Percentiles rank a stretch among this genome's conserved stretches.
phyloP scores from a whole-genome alignment of 108 stramenopile species.

The Fragilaria crotonensis region DNA sequence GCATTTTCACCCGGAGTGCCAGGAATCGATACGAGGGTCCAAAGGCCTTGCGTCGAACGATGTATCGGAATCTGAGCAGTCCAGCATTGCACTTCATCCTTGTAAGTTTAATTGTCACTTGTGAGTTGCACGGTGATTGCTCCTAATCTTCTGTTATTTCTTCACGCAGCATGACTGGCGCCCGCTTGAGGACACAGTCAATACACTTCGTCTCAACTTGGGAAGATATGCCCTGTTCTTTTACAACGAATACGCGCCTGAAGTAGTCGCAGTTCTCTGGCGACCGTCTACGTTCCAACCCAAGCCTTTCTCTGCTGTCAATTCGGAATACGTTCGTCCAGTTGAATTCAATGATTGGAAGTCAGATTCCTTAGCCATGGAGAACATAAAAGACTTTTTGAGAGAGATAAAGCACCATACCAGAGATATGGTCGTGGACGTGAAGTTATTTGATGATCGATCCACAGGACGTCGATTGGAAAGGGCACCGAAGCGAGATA shows the following conservation, averaged over 20 bases:
- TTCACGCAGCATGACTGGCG: slow-evolving; percentile 43
- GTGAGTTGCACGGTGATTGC: no score
- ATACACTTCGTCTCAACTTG: slow-evolving; percentile 40
- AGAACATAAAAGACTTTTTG: slow-evolving; percentile 59
- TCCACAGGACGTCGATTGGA: neutral
- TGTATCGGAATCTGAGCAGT: slow-evolving; percentile 58
- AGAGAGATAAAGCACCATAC: slow-evolving; percentile 36
- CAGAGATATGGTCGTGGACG: slow-evolving; percentile 37
- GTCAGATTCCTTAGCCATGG: slow-evolving; percentile 46
- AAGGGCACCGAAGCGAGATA: neutral
- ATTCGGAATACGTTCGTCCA: slow-evolving; percentile 58
- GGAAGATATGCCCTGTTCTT: slow-evolving; percentile 66
- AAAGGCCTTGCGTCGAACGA: slow-evolving; percentile 51
- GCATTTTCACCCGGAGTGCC: slow-evolving; percentile 54
- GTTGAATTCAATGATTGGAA: slow-evolving; percentile 38
- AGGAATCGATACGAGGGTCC: slow-evolving; percentile 44
- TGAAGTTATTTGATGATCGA: slow-evolving; percentile 41
- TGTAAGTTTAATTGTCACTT: no score
- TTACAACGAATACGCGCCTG: slow-evolving; percentile 72
- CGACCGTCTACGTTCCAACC: slow-evolving; percentile 49
- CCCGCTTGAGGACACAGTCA: slow-evolving; percentile 56
- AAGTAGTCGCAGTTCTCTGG: slow-evolving; percentile 75
- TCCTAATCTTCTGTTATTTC: no score
- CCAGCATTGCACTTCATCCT: neutral
- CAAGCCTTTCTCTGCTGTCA: slow-evolving; percentile 55